These are phyloP conservation scores for Aurantiochytrium sp. DNA, from an alignment of 108 stramenopile species.

Conservation along the genomic window DNA sequence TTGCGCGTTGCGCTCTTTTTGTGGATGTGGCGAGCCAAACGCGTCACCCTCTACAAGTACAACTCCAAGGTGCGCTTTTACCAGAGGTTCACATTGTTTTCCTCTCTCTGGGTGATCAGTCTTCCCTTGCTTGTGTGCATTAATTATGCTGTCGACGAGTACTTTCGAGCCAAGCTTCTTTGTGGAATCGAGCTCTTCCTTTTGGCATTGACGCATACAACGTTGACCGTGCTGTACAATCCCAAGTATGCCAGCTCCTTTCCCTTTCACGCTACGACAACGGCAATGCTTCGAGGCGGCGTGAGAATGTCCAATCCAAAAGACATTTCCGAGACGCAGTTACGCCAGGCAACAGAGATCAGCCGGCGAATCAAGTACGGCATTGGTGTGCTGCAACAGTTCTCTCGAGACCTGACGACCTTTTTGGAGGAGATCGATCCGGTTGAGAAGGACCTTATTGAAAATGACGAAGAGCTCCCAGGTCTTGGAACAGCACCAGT, in stretches of 20 bases:
- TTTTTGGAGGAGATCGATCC: constrained; percentile 2
- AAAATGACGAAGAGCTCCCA: not conserved
- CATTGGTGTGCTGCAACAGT: not conserved
- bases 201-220: not conserved
- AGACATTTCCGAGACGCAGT: not conserved
- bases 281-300: not conserved
- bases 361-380: not conserved
- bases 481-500: not conserved
- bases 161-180: not conserved
- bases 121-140: not conserved
- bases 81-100: constrained; percentile 6
- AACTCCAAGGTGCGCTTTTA: constrained; percentile 22
- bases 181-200: not conserved
- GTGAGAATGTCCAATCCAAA: too few relatives aligned
- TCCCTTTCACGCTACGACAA: constrained; percentile 24
- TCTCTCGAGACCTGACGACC: not conserved
- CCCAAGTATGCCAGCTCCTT: constrained; percentile 4
- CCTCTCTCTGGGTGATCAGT: constrained; percentile 5
- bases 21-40: constrained; percentile 17
- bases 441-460: not conserved
- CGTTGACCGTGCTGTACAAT: constrained; percentile 9
- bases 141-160: not conserved
- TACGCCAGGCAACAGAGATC: constrained; percentile 7
- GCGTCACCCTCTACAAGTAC: not conserved
- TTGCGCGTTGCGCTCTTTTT: not conserved